phyloP scores from a whole-genome alignment of 129 eudicot species.

The Artemisia argyi region DNA sequence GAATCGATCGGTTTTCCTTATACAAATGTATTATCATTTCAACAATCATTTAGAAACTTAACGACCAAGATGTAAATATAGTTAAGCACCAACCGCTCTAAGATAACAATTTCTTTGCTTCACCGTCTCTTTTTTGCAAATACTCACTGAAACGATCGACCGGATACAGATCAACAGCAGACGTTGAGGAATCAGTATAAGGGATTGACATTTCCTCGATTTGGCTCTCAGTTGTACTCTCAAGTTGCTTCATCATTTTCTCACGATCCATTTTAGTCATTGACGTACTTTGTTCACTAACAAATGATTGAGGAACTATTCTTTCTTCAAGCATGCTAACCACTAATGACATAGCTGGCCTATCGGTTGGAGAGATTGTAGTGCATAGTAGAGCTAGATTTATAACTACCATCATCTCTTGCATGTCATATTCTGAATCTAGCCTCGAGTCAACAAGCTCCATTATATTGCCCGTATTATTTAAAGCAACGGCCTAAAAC shows the following conservation, averaged over 20 bases:
- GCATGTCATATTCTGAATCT: conserved; percentile 32
- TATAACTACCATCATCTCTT: conserved; percentile 36
- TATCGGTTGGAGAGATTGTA: conserved; percentile 28
- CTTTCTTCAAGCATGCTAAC: conserved; percentile 63
- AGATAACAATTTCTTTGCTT: conserved; percentile 20
- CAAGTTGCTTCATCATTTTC: conserved; percentile 22
- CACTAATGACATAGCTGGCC: conserved; percentile 61
- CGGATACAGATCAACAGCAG: conserved; percentile 52
- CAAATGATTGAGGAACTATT: conserved; percentile 17
- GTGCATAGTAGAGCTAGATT: conserved; percentile 50
- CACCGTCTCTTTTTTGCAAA: conserved; percentile 26
- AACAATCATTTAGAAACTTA: too few relatives aligned
- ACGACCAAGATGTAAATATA: background rate
- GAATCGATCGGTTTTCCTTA: too few relatives aligned
- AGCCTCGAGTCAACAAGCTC: conserved; percentile 54
- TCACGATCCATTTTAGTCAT: conserved; percentile 11
- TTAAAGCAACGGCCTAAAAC: conserved; percentile 42
- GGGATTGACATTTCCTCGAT: conserved; percentile 34
- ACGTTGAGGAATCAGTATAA: conserved; percentile 40
- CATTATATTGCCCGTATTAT: conserved; percentile 36
- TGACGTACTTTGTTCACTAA: conserved; percentile 20
- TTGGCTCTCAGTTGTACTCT: conserved; percentile 8
- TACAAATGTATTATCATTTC: too few relatives aligned
- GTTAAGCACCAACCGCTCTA: background rate
- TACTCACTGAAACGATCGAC: conserved; percentile 32